Evolutionary conservation across 2,329 filamentous ascomycete species (phyloP), one percentile per base, ranked within the genome.

Genomic region (Aplosporella prunicola): DNA sequence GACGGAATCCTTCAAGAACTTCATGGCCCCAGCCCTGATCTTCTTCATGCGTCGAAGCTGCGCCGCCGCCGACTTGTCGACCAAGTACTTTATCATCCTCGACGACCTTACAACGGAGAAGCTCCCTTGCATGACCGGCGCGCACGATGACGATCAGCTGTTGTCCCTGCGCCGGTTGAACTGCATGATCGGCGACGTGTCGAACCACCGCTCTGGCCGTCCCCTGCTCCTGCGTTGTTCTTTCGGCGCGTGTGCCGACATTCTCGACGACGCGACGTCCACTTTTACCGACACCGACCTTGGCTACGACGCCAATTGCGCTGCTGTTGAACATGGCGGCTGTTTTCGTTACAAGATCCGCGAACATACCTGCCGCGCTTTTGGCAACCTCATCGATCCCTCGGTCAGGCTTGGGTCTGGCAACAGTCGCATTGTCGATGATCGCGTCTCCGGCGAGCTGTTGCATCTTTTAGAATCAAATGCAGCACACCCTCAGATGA

Each of bases 81-180:
- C 27, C 27, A 17, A 29, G n/a, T n/a, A n/a, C 13, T 29, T 29
- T 10, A 16, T 29, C 27, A 29, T 29, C 27, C 27, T 29, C 27
- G 27, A 29, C 27, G 11, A 29, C 5, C 27, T 14, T 10, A 7
- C 27, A n/a, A 9, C 8, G 27, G n/a, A 16, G 14, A 5, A 2
- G 14, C 9, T 28, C 16, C 26, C 15, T 16, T 9, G 13, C 3
- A 4, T 9, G 18, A 9, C 27, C 13, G 13, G 5, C 9, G 9
- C 17, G 14, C 26, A 28, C 14, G 5, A 13, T 15, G 3, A 15
- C 10, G 4, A 16, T 16, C 8, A 8, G 4, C 4, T 3, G 9
- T 10, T 9, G 5, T 10, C 18, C 11, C 27, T 16, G 13, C 13
- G 27, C 9, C 27, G 11, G 27, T 29, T 14, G 27, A 5, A n/a